phyloP scores from a whole-genome alignment of 169 alveolate genomes.

The Plasmodium inui region DNA sequence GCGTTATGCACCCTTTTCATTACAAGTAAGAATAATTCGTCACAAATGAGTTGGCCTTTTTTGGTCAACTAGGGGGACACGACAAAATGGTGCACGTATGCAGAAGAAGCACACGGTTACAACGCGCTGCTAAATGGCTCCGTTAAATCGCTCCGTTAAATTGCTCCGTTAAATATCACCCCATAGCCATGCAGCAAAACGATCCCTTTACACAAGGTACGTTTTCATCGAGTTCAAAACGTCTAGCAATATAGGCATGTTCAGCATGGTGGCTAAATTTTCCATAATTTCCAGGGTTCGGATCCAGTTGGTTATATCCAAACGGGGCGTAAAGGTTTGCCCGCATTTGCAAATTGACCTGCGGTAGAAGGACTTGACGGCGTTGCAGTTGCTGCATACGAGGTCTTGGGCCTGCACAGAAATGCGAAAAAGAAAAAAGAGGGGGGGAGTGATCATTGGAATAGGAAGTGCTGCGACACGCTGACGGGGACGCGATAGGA shows the following conservation, averaged over 20 bases:
- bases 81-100: not conserved
- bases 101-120: not conserved
- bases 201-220: slow-evolving; percentile 27
- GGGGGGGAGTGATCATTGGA: not conserved
- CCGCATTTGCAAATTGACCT: slow-evolving; percentile 72
- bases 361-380: slow-evolving; percentile 68
- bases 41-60: slow-evolving; percentile 6
- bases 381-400: slow-evolving; percentile 64
- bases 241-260: slow-evolving; percentile 53
- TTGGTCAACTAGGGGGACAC: not conserved
- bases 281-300: slow-evolving; percentile 60
- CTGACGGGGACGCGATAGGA: not conserved
- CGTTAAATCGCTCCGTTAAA: not conserved
- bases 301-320: slow-evolving; percentile 51
- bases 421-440: not conserved
- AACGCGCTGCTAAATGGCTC: not conserved
- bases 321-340: slow-evolving; percentile 39
- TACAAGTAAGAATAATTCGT: slow-evolving; percentile 1
- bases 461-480: not conserved
- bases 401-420: slow-evolving; percentile 62
- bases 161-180: not conserved
- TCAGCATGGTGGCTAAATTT: slow-evolving; percentile 56
- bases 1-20: not conserved
- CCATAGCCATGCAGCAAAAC: not conserved
- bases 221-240: slow-evolving; percentile 66